Percentiles rank a stretch among this genome's conserved stretches.
These are phyloP conservation scores for Harringtonia lauricola DNA, from an alignment of 2,329 filamentous ascomycete genomes.

Conservation along the genomic window DNA sequence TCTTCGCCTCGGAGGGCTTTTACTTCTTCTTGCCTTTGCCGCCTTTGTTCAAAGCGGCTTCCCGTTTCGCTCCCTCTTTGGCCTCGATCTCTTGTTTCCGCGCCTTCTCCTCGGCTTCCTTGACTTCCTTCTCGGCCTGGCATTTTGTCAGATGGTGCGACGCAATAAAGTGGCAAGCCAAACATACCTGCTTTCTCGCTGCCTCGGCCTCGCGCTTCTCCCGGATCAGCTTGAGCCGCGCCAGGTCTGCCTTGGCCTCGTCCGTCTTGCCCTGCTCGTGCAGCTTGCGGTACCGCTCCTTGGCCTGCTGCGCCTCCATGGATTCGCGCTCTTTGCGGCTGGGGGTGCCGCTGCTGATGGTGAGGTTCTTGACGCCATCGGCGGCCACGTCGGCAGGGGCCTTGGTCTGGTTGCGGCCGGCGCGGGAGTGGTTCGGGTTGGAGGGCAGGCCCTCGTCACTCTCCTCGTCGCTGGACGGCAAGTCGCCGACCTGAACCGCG, in stretches of 20 bases:
- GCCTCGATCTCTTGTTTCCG: conserved; percentile 41
- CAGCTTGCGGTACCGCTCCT: conserved; percentile 82
- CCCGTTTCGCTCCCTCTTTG: conserved; percentile 44
- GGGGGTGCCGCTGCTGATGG: conserved; percentile 22
- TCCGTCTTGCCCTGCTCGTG: conserved; percentile 96
- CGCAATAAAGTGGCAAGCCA: not conserved
- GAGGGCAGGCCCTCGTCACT: conserved; percentile 59
- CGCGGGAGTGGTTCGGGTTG: conserved; percentile 86
- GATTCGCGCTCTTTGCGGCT: conserved; percentile 57
- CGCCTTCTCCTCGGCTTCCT: conserved; percentile 36
- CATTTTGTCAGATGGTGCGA: conserved; percentile 12
- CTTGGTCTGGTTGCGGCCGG: conserved; percentile 44
- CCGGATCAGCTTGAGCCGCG: conserved; percentile 67
- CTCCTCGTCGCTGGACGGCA: conserved; percentile 56
- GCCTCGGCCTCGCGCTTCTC: conserved; percentile 81
- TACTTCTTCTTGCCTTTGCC: conserved; percentile 26
- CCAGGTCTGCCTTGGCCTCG: conserved; percentile 81
- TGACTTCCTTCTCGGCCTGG: conserved; percentile 48
- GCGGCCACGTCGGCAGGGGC: conserved; percentile 32
- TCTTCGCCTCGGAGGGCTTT: conserved; percentile 4
- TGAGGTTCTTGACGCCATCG: conserved; percentile 44
- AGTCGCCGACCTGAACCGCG: conserved; percentile 69
- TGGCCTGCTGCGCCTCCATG: conserved; percentile 74
- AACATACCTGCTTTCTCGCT: conserved; percentile 65
- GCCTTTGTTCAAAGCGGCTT: conserved; percentile 35